phyloP scores from a whole-genome alignment of 352 stramenopile genomes.

The Aphanomyces cochlioides region DNA sequence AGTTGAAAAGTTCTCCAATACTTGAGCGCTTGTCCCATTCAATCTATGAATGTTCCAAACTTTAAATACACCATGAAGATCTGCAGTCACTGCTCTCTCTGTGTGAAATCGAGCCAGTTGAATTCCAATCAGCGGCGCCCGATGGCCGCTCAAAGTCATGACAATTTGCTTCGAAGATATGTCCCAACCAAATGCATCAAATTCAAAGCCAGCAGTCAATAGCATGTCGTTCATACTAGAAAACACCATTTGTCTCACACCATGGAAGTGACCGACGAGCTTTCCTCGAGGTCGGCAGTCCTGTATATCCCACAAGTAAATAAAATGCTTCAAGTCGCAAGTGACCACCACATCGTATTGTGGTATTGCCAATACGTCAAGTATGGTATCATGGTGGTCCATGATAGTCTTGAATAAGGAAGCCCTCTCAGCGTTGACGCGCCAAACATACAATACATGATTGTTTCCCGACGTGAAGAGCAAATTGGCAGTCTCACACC shows the following conservation, averaged over 20 bases:
- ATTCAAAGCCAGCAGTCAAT: slow-evolving; percentile 80
- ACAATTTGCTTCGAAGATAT: slow-evolving; percentile 68
- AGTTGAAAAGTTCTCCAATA: slow-evolving; percentile 64
- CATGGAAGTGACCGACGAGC: slow-evolving; percentile 57
- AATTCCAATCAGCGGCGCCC: slow-evolving; percentile 65
- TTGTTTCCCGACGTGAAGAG: slow-evolving; percentile 66
- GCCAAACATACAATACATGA: slow-evolving; percentile 68
- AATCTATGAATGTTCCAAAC: slow-evolving; percentile 77
- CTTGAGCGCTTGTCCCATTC: slow-evolving; percentile 44
- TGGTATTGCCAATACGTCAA: slow-evolving; percentile 66
- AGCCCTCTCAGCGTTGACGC: slow-evolving; percentile 32
- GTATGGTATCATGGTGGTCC: slow-evolving; percentile 52
- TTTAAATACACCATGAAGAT: slow-evolving; percentile 69
- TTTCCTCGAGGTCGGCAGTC: slow-evolving; percentile 56
- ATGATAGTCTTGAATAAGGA: slow-evolving; percentile 49
- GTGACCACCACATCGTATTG: slow-evolving; percentile 72
- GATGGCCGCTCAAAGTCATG: slow-evolving; percentile 63
- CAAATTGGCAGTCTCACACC: slow-evolving; percentile 49
- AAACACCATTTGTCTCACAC: slow-evolving; percentile 77
- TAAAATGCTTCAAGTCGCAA: slow-evolving; percentile 62
- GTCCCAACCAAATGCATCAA: slow-evolving; percentile 80
- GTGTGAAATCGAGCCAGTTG: slow-evolving; percentile 69
- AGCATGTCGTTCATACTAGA: slow-evolving; percentile 67
- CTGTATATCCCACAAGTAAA: slow-evolving; percentile 79
- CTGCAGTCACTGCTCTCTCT: slow-evolving; percentile 75